Base-by-base conservation (phyloP, 1,284 basidiomycete species). In the Termitomyces sp. region DNA sequence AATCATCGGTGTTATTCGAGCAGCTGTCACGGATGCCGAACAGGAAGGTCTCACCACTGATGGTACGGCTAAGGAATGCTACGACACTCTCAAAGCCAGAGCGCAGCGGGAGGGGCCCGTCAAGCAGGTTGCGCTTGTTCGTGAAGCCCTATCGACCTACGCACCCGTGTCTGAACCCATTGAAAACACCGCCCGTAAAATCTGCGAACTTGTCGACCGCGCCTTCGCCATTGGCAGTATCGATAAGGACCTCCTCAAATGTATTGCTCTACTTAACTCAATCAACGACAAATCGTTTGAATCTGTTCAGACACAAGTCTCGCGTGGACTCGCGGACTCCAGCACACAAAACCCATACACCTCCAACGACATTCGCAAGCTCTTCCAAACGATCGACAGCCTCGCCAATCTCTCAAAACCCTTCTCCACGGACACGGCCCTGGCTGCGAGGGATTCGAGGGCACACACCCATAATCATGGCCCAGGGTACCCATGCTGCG, bases 71-170 rank as follows among this genome's bases (percentile, higher is more conserved):
- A 39, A 46, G 5, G 47, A 41, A 3, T 51, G 44, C 21, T 59
- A 59, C 55, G 9, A 30, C 28, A 7, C 28, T 10, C 28, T 30
- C 28, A 30, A 30, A 30, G 28, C 28, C 28, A 30, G 28, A 30
- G 28, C 28, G 28, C 28, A 30, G 28, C 28, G 28, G 28, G 28
- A 30, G 28, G 28, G 28, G 28, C 58, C 60, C 0, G 53, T 64
- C 10, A 47, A 45, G 6, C 62, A 62, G 28, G 55, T 64, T 21
- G 26, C 45, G 0, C 53, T 64, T 5, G 45, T 62, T 7, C 28
- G 28, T 10, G 50, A 58, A 9, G 56, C 58, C 0, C 51, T 66
- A 10, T 21, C 26, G 2, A 55, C 50, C 3, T 51, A 51, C 18
- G 53, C 50, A 38, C 44, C 44, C 8, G 28, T 35, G 16, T 30